A percentile compares a stretch with the other conserved stretches of the same genome.
These are phyloP conservation scores for apple (Malus domestica) DNA, from an alignment of 306 rosid genomes.

Conservation along the genomic window DNA sequence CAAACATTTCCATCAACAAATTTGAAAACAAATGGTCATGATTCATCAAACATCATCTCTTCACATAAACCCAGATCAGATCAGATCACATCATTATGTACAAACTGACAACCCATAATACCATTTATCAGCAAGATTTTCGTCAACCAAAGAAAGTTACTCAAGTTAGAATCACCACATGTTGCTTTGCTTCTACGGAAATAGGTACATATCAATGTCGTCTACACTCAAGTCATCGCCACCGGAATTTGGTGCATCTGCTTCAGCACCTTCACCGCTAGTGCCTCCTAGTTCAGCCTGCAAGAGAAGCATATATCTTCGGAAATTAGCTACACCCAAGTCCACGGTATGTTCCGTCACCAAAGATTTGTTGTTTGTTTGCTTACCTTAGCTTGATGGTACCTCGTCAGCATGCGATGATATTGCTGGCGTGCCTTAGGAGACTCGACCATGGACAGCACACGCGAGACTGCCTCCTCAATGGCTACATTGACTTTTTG, in stretches of 20 bases:
- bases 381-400: slow-evolving; percentile 69
- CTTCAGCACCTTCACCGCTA: slow-evolving; percentile 16
- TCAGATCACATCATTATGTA: not conserved
- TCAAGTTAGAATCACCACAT: slow-evolving; percentile 10
- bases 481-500: slow-evolving; percentile 65
- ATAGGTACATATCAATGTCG: slow-evolving; percentile 31
- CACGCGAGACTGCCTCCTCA: slow-evolving; percentile 66
- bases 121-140: not conserved
- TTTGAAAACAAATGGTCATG: not conserved
- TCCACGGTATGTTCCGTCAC: not conserved
- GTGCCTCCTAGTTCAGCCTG: slow-evolving; percentile 59
- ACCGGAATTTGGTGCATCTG: slow-evolving; percentile 19
- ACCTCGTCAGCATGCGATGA: slow-evolving; percentile 63
- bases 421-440: slow-evolving; percentile 72
- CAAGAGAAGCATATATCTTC: not conserved
- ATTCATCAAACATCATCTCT: not conserved
- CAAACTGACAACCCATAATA: not conserved
- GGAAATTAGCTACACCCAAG: not conserved
- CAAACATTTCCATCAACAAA: not conserved
- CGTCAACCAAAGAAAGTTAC: not conserved
- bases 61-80: not conserved
- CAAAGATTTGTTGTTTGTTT: not conserved
- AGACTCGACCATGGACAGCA: slow-evolving; percentile 72
- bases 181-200: slow-evolving; percentile 19
- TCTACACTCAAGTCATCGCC: slow-evolving; percentile 24